These are phyloP conservation scores for Candida glucosophila DNA, from an alignment of 1,139 yeast species.

Conservation along the genomic window DNA sequence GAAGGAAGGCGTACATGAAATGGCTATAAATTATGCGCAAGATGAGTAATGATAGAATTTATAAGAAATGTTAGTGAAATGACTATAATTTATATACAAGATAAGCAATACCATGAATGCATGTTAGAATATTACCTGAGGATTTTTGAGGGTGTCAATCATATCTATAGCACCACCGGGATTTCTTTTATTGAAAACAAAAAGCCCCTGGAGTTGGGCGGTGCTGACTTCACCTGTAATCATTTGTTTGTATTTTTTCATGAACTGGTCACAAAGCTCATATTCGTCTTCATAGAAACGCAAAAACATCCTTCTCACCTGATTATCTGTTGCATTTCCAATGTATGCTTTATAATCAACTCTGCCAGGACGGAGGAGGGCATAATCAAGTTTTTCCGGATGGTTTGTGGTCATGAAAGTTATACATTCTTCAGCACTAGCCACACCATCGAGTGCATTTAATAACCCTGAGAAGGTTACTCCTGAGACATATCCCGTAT, in stretches of 20 bases:
- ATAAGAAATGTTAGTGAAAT: too few relatives aligned
- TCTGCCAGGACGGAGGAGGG: slow-evolving; percentile 85
- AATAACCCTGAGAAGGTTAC: slow-evolving; percentile 92
- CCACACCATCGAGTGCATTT: slow-evolving; percentile 97
- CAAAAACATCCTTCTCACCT: slow-evolving; percentile 75
- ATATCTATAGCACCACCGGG: slow-evolving; percentile 70
- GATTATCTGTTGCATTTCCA: slow-evolving; percentile 78
- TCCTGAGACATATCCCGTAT: slow-evolving; percentile 70
- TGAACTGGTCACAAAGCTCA: slow-evolving; percentile 55
- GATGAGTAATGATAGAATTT: background rate
- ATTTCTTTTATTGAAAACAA: slow-evolving; percentile 83
- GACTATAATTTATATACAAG: too few relatives aligned
- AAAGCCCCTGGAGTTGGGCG: slow-evolving; percentile 91
- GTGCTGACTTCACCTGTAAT: slow-evolving; percentile 63
- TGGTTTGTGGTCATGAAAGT: slow-evolving; percentile 98
- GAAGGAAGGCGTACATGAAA: slow-evolving; percentile 4
- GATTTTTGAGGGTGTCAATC: slow-evolving; percentile 37
- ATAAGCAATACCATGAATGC: too few relatives aligned
- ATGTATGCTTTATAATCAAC: slow-evolving; percentile 77
- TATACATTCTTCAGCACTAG: slow-evolving; percentile 92
- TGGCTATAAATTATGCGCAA: too few relatives aligned
- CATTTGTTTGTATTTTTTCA: slow-evolving; percentile 40
- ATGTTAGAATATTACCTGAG: slow-evolving; percentile 20
- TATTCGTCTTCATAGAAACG: slow-evolving; percentile 71
- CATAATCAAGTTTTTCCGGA: slow-evolving; percentile 85